Evolutionary conservation across 306 rosid genomes (phyloP).

Genomic region (Glycyrrhiza uralensis): DNA sequence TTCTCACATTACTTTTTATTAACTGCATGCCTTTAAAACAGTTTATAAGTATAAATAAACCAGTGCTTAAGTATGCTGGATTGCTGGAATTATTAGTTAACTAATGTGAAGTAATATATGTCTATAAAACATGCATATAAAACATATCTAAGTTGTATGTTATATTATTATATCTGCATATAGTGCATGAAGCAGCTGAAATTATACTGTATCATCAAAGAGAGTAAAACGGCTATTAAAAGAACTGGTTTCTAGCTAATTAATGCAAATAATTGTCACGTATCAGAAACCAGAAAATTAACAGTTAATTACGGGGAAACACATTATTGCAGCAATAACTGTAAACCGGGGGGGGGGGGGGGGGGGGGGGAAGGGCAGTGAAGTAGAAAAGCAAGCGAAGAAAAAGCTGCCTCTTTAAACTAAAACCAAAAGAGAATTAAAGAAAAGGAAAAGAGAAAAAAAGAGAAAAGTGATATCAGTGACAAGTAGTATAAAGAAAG

Average conservation of each 20-base stretch:
- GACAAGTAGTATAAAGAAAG: slow-evolving; percentile 64
- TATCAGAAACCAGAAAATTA: too few species aligned
- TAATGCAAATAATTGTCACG: not conserved
- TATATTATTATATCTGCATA: not conserved
- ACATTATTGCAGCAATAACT: slow-evolving; percentile 29
- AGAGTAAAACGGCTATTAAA: slow-evolving; percentile 22
- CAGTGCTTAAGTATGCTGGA: too few species aligned
- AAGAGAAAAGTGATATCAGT: not conserved
- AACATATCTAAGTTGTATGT: not conserved
- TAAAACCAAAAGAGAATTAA: slow-evolving; percentile 30
- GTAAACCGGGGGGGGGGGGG: slow-evolving; percentile 19
- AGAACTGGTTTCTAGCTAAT: not conserved
- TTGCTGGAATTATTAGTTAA: too few species aligned
- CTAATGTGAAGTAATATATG: too few species aligned
- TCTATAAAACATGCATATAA: too few species aligned
- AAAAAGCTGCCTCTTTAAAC: slow-evolving; percentile 41
- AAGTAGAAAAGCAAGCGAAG: slow-evolving; percentile 36
- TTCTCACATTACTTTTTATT: too few species aligned
- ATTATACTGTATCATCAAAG: not conserved
- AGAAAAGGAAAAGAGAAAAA: not conserved
- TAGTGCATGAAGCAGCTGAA: slow-evolving; percentile 21
- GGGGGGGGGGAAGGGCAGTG: slow-evolving; percentile 20
- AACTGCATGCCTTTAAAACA: too few species aligned
- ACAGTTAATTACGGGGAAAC: not conserved
- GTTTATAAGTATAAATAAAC: too few species aligned